phyloP scores from a whole-genome alignment of 305 asterid genomes.

The Solanum hybrid region DNA sequence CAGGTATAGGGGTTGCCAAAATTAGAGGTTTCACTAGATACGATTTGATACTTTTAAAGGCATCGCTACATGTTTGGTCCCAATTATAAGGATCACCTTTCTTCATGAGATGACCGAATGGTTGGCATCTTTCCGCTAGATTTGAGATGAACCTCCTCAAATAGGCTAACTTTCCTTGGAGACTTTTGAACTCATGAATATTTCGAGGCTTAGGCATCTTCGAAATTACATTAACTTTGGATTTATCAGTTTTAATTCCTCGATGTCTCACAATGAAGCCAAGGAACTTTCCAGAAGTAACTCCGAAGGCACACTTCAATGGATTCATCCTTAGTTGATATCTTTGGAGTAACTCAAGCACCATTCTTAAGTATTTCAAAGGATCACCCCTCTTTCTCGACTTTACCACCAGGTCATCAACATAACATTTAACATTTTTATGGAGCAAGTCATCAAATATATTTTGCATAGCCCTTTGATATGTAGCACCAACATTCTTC shows the following conservation, averaged over 20 bases:
- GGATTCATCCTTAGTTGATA: background rate
- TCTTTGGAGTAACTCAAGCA: background rate
- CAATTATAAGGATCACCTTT: background rate
- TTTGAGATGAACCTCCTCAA: background rate
- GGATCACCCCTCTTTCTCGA: background rate
- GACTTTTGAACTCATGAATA: background rate
- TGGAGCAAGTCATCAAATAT: background rate
- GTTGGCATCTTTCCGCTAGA: background rate
- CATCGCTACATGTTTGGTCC: background rate
- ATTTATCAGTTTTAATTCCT: background rate
- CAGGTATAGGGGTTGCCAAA: background rate
- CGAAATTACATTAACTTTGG: background rate
- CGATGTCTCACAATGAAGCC: background rate
- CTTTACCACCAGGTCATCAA: background rate
- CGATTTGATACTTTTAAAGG: background rate
- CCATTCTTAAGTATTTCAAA: background rate
- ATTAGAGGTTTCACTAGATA: background rate
- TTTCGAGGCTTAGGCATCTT: background rate
- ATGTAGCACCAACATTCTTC: background rate
- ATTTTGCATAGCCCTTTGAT: background rate
- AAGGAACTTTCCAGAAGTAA: background rate
- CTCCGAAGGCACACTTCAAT: background rate
- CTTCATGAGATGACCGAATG: background rate
- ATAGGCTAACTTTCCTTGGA: background rate
- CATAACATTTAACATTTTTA: background rate